Evolutionary conservation across 805 yeast genomes (phyloP), one percentile per base, ranked within the genome.

Genomic region (Yarrowia sp.): DNA sequence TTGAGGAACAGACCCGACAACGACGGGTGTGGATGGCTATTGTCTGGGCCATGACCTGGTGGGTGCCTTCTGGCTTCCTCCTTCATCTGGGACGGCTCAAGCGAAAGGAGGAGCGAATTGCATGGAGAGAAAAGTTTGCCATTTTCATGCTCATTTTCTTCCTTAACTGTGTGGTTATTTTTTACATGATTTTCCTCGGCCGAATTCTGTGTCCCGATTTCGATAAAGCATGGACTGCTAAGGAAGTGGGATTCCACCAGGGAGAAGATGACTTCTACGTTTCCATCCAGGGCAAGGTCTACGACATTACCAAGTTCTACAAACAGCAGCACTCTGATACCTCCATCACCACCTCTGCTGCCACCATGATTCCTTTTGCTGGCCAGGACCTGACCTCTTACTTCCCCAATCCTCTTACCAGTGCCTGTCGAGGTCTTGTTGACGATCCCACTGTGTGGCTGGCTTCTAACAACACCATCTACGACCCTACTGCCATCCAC

Each of bases 51-150:
- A 69, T 72, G 48, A 78, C 81, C 0, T 78, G 76, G 75, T 78
- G 78, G 77, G 67, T 76, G 17, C 81, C 81, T 4, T 78, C 78
- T 7, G 62, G 66, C 4, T 68, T 74, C 35, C 71, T 78, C 59
- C 66, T 66, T 58, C 49, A 54, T n/a, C 16, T 75, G 12, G 77
- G 78, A 6, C 61, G 70, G 9, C 72, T 77, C 67, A 69, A 72
- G 3, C 68, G 77, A 32, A 71, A 72, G 43, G 77, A 77, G 64
- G 71, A 77, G 14, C 75, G 79, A 14, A 67, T 74, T 12, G 81
- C 81, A 1, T 78, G 81, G 81, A 69, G 80, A 19, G 81, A 78
- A 63, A 78, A 78, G 68, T 67, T 78, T 28, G 78, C 81, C 9
- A 78, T 78, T 68, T 78, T 78, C 58, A 19, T 78, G 68, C 71